These are phyloP conservation scores for Claviceps pazoutovae DNA, from an alignment of 2,329 filamentous ascomycete genomes.

Conservation along the genomic window DNA sequence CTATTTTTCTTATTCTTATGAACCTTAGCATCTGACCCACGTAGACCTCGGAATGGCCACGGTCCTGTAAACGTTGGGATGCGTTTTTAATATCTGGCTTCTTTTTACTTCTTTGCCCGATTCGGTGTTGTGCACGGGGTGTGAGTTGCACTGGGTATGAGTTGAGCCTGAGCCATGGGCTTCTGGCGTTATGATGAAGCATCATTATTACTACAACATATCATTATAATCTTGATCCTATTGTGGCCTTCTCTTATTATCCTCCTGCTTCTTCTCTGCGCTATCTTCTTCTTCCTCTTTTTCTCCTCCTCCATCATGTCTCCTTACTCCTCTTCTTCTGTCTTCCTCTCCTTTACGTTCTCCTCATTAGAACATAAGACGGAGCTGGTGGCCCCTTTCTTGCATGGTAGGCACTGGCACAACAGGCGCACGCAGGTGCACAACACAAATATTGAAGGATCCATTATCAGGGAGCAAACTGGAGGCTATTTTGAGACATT, in stretches of 20 bases:
- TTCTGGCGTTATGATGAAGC: neutral
- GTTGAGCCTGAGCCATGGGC: neutral
- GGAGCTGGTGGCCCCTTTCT: neutral
- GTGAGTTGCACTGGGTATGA: too few species aligned
- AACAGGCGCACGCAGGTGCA: neutral
- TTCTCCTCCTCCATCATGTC: neutral
- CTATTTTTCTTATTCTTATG: neutral
- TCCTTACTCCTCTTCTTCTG: neutral
- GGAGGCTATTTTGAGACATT: neutral
- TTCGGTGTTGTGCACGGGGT: conserved; percentile 1
- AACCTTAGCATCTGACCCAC: conserved; percentile 9
- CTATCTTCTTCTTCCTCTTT: neutral
- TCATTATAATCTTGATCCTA: neutral
- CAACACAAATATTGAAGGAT: neutral
- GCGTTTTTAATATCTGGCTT: neutral
- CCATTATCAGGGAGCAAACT: neutral
- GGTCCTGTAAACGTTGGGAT: neutral
- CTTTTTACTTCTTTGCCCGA: neutral
- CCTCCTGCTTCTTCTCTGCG: neutral
- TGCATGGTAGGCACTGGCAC: too few species aligned
- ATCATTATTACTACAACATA: neutral
- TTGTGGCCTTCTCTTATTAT: neutral
- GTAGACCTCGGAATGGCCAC: conserved; percentile 4
- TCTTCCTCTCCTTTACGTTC: neutral
- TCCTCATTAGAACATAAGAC: neutral